Evolutionary conservation across 257 asterid genomes (phyloP).

Genomic region (Przewalskia tangutica): DNA sequence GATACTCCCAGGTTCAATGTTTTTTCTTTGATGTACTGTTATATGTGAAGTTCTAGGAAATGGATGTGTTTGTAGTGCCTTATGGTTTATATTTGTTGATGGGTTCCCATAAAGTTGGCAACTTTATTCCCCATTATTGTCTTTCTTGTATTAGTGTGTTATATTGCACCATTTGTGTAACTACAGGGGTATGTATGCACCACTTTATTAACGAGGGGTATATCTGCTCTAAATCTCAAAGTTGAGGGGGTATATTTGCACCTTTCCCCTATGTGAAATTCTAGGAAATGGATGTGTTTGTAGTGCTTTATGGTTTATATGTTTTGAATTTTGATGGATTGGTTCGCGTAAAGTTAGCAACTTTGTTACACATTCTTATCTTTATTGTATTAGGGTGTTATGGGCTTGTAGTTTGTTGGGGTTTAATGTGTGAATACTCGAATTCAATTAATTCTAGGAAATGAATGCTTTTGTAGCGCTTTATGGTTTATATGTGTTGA

Average conservation of each 20-base stretch:
- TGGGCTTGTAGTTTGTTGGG: background rate
- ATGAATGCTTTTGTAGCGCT: background rate
- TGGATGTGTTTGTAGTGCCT: background rate
- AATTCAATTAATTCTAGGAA: background rate
- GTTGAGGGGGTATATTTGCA: no score
- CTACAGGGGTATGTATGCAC: no score
- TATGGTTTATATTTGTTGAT: background rate
- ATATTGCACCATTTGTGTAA: background rate
- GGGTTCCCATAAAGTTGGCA: background rate
- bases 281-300: background rate
- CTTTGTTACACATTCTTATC: background rate
- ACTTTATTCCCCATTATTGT: background rate
- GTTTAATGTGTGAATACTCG: background rate
- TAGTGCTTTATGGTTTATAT: background rate
- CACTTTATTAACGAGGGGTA: no score
- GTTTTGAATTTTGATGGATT: background rate
- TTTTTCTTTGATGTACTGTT: background rate
- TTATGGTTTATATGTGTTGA: background rate
- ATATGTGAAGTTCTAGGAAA: background rate
- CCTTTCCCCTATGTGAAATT: background rate
- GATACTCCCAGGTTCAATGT: slow-evolving; percentile 26
- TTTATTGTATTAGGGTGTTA: background rate
- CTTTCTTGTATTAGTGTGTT: background rate
- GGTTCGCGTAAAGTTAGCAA: background rate
- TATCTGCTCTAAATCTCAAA: no score